Evolutionary conservation across 192 early-diverging fungal species (phyloP).

Genomic region (Coemansia sp.): DNA sequence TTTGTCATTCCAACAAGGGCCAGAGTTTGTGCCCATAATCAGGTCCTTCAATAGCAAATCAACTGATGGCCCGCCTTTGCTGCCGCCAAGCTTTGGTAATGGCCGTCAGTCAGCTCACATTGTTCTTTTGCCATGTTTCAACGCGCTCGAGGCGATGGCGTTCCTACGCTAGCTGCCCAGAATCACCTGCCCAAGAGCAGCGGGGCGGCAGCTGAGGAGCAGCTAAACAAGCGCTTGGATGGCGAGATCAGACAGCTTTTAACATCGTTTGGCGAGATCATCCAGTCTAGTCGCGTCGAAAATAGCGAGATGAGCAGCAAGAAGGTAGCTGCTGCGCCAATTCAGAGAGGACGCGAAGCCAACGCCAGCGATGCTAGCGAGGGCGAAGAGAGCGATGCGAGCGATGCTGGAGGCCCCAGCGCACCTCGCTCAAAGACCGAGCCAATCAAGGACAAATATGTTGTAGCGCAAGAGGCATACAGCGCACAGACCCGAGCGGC

Average conservation of each 20-base stretch:
- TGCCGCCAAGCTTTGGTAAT: background rate
- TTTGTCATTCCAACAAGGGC: too few species aligned
- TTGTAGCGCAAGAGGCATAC: conserved; percentile 47
- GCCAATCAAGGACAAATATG: conserved; percentile 48
- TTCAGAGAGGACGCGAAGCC: conserved; percentile 6
- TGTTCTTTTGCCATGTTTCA: conserved; percentile 23
- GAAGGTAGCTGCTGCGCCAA: conserved; percentile 3
- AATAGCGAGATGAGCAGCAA: conserved; percentile 20
- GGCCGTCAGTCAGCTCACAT: background rate
- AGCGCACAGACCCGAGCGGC: conserved; percentile 48
- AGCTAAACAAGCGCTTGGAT: conserved; percentile 45
- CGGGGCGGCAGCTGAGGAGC: conserved; percentile 29
- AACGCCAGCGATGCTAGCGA: background rate
- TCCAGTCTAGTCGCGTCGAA: conserved; percentile 45
- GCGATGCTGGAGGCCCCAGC: background rate
- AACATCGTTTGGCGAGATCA: conserved; percentile 49
- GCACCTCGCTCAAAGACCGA: conserved; percentile 13
- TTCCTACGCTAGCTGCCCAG: conserved; percentile 18
- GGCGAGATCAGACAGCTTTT: conserved; percentile 50
- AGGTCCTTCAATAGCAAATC: too few species aligned
- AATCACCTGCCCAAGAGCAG: conserved; percentile 38
- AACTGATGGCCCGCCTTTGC: background rate
- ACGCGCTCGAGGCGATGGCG: conserved; percentile 30
- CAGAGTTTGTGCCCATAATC: background rate
- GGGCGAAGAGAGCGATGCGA: background rate